Base-by-base conservation (phyloP, 1,139 yeast genomes). In the Suhomyces wounanorum region DNA sequence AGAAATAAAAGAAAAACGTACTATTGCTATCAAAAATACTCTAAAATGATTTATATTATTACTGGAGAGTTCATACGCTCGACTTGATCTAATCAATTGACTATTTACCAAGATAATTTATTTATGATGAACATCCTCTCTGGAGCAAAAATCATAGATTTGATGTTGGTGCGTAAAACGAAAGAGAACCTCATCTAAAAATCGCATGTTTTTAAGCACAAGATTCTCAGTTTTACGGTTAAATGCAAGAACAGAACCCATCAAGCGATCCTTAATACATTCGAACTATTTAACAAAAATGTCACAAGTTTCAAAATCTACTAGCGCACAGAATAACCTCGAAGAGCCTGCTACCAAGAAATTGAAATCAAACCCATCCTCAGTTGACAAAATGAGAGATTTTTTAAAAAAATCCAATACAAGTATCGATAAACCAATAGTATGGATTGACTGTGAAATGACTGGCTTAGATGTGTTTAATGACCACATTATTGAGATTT, bases 391-490 rank as follows among this genome's bases (percentile, higher is more conserved):
- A 31, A 51, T 51, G 54, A 38, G 44, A 21, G 17, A 13, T 7
- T 30, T 51, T n/a, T 38, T 52, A 28, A 49, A 44, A 16, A 39
- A 18, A 33, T 28, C 55, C 40, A 44, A 40, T 16, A 41, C 23
- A 11, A 44, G 43, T 31, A 31, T 48, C 13, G 52, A 52, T 13
- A 47, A 51, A 31, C 57, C 56, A 1, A 57, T 89, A 18, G 95
- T 91, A 3, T 91, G 97, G 97, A 79, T 91, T 26, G 97, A 91
- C 69, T 76, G 80, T 59, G 79, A 73, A 59, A 95, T 95, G 99
- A 95, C 99, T 0, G 99, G 99, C 0, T 73, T 95, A 44, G 87
- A 94, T 60, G 84, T 85, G 23, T 67, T 73, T 51, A 96, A 90
- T 61, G 73, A 71, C 51, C 83, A 79, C 52, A 92, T 95, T 59